These are phyloP conservation scores for Boletus albobrunnescens DNA, from an alignment of 1,284 basidiomycete species.

Conservation along the genomic window DNA sequence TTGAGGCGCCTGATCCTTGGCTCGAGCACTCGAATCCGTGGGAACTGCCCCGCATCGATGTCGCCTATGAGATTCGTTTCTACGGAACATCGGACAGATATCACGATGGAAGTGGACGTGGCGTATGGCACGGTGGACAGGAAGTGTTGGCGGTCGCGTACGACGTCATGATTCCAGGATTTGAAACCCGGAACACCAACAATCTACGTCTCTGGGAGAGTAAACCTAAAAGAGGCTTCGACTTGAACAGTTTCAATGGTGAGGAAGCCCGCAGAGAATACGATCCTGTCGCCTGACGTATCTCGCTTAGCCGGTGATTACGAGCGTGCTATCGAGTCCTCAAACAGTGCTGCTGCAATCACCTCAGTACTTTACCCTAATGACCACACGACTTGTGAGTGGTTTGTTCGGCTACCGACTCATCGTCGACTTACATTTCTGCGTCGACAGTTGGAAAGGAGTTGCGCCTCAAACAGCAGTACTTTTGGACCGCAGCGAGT, in stretches of 20 bases:
- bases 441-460: conserved; percentile 73
- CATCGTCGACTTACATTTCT: conserved; percentile 1
- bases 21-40: conserved; percentile 83
- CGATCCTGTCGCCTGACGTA: neutral
- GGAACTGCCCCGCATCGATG: conserved; percentile 86
- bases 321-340: conserved; percentile 78
- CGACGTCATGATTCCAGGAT: conserved; percentile 89
- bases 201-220: conserved; percentile 80
- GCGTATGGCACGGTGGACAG: conserved; percentile 83
- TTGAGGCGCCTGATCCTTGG: conserved; percentile 93
- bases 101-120: conserved; percentile 56
- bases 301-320: conserved; percentile 74
- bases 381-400: conserved; percentile 67
- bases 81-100: conserved; percentile 77
- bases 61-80: conserved; percentile 78
- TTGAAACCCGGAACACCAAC: conserved; percentile 72
- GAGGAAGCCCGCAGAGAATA: conserved; percentile 7
- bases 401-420: neutral
- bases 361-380: conserved; percentile 88
- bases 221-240: conserved; percentile 88
- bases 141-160: conserved; percentile 89
- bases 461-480: conserved; percentile 90
- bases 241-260: conserved; percentile 90
- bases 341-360: conserved; percentile 86
- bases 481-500: conserved; percentile 87